These are phyloP conservation scores for Globisporangium cederbergense DNA, from an alignment of 352 stramenopile species.

Conservation along the genomic window DNA sequence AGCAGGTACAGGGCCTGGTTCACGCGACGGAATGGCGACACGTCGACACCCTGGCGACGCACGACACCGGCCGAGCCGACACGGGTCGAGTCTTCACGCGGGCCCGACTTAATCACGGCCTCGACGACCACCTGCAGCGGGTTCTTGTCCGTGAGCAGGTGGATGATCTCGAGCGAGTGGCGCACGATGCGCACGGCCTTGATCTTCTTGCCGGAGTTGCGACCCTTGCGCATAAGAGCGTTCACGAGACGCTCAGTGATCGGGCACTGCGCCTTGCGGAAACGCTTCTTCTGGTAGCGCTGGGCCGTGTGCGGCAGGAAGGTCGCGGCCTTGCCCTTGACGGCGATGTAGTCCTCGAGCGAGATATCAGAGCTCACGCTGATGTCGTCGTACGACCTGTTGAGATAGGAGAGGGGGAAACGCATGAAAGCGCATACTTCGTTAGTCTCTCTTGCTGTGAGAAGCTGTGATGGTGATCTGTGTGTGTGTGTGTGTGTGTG, in stretches of 20 bases:
- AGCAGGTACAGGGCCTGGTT: conserved; percentile 99
- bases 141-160: conserved; percentile 99
- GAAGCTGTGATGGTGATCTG: not conserved
- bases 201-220: conserved; percentile 99
- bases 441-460: conserved; percentile 18
- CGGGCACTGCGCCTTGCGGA: conserved; percentile 99
- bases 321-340: conserved; percentile 97
- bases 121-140: conserved; percentile 96
- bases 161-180: conserved; percentile 99
- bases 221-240: conserved; percentile 98
- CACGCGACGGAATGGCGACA: conserved; percentile 98
- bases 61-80: conserved; percentile 99
- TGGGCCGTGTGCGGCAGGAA: conserved; percentile 99
- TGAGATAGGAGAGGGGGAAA: not conserved
- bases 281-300: conserved; percentile 99
- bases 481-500: not conserved
- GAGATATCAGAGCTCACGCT: conserved; percentile 97
- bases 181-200: conserved; percentile 98
- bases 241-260: conserved; percentile 98
- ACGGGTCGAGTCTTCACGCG: conserved; percentile 99
- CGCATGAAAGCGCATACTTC: conserved; percentile 15
- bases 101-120: conserved; percentile 93
- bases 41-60: conserved; percentile 98
- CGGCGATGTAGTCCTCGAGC: conserved; percentile 99
- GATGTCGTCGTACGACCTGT: conserved; percentile 98